Conservation (phyloP, 441 rosid genomes). For the Manihot esculenta region DNA sequence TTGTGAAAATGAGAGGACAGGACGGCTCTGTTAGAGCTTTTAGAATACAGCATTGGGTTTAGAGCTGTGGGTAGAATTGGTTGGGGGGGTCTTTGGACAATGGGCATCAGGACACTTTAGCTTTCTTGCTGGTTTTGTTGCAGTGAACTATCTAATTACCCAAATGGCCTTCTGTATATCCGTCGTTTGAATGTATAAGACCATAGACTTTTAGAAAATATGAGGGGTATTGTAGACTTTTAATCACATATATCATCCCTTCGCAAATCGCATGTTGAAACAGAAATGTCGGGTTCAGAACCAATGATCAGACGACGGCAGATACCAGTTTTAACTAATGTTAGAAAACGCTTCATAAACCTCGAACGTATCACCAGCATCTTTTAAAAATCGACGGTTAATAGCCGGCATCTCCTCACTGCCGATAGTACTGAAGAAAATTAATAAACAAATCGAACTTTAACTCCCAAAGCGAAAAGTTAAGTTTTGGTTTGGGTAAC, state of each 20-base stretch:
- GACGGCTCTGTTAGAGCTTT: too few relatives aligned
- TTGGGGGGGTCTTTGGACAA: neutral
- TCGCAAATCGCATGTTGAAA: slow-evolving; percentile 16
- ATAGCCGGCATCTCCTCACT: neutral
- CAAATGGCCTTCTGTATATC: neutral
- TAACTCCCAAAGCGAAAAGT: neutral
- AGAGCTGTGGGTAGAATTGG: neutral
- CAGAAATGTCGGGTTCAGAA: slow-evolving; percentile 18
- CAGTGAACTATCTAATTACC: neutral
- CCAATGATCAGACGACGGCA: slow-evolving; percentile 8
- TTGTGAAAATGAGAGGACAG: neutral
- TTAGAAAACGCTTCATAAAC: neutral
- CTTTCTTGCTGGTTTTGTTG: neutral
- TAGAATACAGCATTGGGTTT: neutral
- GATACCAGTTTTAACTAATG: neutral
- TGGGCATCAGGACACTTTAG: neutral
- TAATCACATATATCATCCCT: neutral
- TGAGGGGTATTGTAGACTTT: slow-evolving; percentile 16
- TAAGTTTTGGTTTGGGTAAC: neutral
- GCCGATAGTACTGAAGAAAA: neutral
- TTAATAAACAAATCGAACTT: neutral
- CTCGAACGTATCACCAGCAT: neutral
- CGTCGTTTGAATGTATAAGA: too few relatives aligned
- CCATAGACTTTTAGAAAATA: too few relatives aligned
- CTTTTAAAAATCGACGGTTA: neutral